phyloP scores from a whole-genome alignment of 169 alveolate genomes.

The Theileria parva region DNA sequence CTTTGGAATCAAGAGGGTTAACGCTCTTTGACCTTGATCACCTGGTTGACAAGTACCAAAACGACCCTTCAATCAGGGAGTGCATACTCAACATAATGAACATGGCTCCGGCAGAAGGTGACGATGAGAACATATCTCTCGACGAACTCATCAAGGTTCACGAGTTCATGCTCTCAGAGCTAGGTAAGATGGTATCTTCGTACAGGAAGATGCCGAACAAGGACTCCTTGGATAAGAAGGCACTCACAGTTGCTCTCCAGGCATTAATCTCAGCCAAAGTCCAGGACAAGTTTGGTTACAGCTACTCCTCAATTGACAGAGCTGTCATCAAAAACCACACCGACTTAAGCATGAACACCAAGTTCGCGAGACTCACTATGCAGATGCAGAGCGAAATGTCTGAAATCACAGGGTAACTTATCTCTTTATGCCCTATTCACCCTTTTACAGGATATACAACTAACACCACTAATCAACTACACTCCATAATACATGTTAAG shows the following conservation, averaged over 20 bases:
- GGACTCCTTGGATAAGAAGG: constrained; percentile 71
- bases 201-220: constrained; percentile 66
- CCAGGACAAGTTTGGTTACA: constrained; percentile 77
- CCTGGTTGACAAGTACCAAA: constrained; percentile 71
- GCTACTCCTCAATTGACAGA: constrained; percentile 79
- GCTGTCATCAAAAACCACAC: constrained; percentile 77
- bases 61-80: constrained; percentile 51
- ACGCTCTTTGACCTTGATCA: constrained; percentile 73
- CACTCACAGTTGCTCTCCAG: constrained; percentile 77
- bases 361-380: constrained; percentile 73
- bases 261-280: constrained; percentile 84
- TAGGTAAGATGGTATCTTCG: constrained; percentile 68
- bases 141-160: constrained; percentile 73
- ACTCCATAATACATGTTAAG: neutral
- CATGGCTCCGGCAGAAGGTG: constrained; percentile 53
- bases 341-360: constrained; percentile 65
- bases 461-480: neutral
- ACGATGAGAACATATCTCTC: constrained; percentile 52
- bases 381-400: constrained; percentile 79
- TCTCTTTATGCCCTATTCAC: neutral
- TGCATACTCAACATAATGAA: constrained; percentile 48
- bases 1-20: constrained; percentile 68
- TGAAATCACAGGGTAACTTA: constrained; percentile 71
- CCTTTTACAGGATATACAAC: constrained; percentile 5
- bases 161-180: constrained; percentile 80